Conservation (phyloP, 345 rosid species). For the Rhizophora apiculata region DNA sequence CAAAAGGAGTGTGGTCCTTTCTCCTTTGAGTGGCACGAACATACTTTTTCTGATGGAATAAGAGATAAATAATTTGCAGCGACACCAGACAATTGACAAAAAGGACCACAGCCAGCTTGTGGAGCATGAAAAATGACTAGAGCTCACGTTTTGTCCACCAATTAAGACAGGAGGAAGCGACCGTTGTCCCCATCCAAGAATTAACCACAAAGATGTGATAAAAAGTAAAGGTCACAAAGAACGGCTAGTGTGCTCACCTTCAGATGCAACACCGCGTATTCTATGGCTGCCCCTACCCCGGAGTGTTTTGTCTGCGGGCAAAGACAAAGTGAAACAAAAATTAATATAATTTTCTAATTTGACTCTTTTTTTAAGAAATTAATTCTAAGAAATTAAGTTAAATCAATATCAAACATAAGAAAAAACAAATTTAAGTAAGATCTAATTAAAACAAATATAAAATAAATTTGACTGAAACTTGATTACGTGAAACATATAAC, state of each 20-base stretch:
- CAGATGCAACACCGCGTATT: conserved; percentile 87
- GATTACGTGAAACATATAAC: too few relatives aligned
- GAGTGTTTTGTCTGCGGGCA: conserved; percentile 57
- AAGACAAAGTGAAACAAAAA: background rate
- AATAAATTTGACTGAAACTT: too few relatives aligned
- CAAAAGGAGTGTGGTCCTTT: too few relatives aligned
- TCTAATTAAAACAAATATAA: too few relatives aligned
- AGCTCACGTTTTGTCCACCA: conserved; percentile 17
- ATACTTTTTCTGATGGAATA: too few relatives aligned
- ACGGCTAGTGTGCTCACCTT: conserved; percentile 47
- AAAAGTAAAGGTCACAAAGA: conserved; percentile 7
- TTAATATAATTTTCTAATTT: background rate
- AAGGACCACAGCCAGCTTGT: background rate
- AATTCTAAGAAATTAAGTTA: too few relatives aligned
- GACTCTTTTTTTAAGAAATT: too few relatives aligned
- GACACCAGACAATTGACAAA: too few relatives aligned
- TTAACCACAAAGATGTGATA: background rate
- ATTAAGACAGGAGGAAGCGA: background rate
- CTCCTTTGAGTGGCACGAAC: too few relatives aligned
- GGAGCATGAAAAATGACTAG: conserved; percentile 19
- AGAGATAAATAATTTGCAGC: too few relatives aligned
- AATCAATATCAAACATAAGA: too few relatives aligned
- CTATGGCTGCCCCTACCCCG: conserved; percentile 88
- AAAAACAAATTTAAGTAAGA: too few relatives aligned
- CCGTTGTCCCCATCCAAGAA: background rate